Conservation (phyloP, 345 rosid genomes). For the Aethionema arabicum region DNA sequence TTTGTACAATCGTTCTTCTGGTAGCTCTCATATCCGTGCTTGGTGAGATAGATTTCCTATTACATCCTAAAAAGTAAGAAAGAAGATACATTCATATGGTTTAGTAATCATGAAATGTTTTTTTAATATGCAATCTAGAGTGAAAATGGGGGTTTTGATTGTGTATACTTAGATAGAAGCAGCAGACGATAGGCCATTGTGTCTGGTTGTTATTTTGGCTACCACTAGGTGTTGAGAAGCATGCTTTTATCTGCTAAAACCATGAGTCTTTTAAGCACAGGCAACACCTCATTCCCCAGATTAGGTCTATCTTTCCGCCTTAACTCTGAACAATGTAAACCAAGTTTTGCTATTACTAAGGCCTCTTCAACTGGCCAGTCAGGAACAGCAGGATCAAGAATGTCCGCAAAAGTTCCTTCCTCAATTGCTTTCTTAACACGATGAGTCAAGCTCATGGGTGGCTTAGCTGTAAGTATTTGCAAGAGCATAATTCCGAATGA, state of each 20-base stretch:
- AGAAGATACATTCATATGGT: neutral
- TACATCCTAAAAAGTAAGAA: conserved; percentile 1
- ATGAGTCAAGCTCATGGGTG: conserved; percentile 34
- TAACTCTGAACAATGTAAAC: conserved; percentile 28
- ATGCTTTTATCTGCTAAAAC: conserved; percentile 27
- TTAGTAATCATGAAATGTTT: conserved; percentile 18
- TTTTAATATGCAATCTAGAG: neutral
- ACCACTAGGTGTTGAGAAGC: neutral
- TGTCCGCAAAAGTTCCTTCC: conserved; percentile 20
- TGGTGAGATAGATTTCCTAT: conserved; percentile 17
- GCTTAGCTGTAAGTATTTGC: conserved; percentile 35
- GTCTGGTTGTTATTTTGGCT: neutral
- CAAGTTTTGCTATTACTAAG: conserved; percentile 25
- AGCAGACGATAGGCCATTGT: neutral
- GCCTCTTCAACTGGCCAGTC: conserved; percentile 40
- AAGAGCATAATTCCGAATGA: conserved; percentile 34
- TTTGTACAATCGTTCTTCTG: neutral
- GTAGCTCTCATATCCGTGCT: conserved; percentile 3
- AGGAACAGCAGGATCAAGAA: conserved; percentile 28
- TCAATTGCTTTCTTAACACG: conserved; percentile 20
- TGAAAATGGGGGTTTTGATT: neutral
- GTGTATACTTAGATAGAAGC: conserved; percentile 12
- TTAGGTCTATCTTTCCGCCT: conserved; percentile 31
- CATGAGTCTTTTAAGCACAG: conserved; percentile 29
- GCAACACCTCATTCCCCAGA: conserved; percentile 29